Evolutionary conservation across 2,329 filamentous ascomycete species (phyloP).

Genomic region (Fusarium verticillioides): DNA sequence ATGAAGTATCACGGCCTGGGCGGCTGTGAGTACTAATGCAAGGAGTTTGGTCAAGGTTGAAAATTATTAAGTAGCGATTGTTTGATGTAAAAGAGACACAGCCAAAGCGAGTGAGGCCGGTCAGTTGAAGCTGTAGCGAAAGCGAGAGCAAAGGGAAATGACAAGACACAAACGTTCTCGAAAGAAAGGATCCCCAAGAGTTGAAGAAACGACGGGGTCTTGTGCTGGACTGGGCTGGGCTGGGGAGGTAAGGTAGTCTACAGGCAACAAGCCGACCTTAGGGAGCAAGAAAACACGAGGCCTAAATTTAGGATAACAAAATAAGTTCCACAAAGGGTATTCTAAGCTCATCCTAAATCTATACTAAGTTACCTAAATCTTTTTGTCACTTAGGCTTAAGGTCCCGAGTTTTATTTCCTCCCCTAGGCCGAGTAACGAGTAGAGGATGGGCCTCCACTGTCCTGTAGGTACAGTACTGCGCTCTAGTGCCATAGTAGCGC

Average conservation of each 20-base stretch:
- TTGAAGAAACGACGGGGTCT: conserved; percentile 44
- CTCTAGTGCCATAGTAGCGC: conserved; percentile 31
- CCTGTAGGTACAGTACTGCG: background rate
- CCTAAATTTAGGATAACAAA: no score
- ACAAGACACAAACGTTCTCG: conserved; percentile 34
- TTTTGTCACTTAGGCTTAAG: no score
- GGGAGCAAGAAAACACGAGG: no score
- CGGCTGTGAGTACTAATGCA: conserved; percentile 15
- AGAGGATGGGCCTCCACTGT: background rate
- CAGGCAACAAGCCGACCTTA: conserved; percentile 21
- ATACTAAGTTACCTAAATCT: no score
- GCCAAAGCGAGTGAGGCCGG: conserved; percentile 70
- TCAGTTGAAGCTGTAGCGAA: conserved; percentile 33
- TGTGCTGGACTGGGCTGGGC: conserved; percentile 30
- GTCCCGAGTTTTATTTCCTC: no score
- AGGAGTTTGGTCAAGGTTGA: conserved; percentile 21
- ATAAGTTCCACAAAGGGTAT: no score
- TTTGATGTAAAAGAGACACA: conserved; percentile 49
- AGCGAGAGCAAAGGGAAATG: conserved; percentile 32
- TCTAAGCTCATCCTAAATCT: no score
- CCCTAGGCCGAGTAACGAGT: conserved; percentile 1
- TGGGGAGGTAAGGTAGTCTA: conserved; percentile 22
- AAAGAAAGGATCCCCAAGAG: conserved; percentile 38
- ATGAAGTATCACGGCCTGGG: conserved; percentile 36
- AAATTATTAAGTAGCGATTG: conserved; percentile 50